phyloP scores from a whole-genome alignment of 371 early-diverging fungal genomes.

The Actinomucor elegans region DNA sequence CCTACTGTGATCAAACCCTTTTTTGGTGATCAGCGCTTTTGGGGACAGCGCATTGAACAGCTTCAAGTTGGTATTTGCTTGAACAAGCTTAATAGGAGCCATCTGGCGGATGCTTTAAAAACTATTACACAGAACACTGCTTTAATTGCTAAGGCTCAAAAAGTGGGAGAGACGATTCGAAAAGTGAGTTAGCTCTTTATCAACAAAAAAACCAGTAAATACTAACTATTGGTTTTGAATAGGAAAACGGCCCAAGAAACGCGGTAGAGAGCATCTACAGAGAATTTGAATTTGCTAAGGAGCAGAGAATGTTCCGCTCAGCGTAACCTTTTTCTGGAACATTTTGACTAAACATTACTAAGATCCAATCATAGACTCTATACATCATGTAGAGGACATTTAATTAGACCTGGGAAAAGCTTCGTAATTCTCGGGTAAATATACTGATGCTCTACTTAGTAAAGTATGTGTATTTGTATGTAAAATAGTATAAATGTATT shows the following conservation, averaged over 20 bases:
- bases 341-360: no score
- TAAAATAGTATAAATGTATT: background rate
- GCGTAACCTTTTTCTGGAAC: no score
- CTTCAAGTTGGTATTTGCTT: conserved; percentile 64
- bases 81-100: conserved; percentile 55
- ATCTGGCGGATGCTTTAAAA: conserved; percentile 51
- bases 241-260: conserved; percentile 65
- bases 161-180: conserved; percentile 59
- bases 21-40: conserved; percentile 85
- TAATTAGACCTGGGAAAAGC: no score
- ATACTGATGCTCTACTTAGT: background rate
- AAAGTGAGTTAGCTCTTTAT: conserved; percentile 18
- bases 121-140: conserved; percentile 58
- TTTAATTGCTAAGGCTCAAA: conserved; percentile 59
- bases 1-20: conserved; percentile 81
- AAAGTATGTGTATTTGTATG: background rate
- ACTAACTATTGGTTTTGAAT: background rate
- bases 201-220: background rate
- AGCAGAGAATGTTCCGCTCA: no score
- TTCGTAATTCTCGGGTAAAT: background rate
- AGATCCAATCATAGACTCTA: no score
- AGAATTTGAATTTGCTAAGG: conserved; percentile 54
- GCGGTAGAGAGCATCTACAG: conserved; percentile 65
- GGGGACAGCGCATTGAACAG: conserved; percentile 71
- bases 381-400: no score